Percentiles rank a stretch among this genome's conserved stretches.
Conservation (phyloP, 768 basidiomycete species). For the Tulasnella sp. region DNA sequence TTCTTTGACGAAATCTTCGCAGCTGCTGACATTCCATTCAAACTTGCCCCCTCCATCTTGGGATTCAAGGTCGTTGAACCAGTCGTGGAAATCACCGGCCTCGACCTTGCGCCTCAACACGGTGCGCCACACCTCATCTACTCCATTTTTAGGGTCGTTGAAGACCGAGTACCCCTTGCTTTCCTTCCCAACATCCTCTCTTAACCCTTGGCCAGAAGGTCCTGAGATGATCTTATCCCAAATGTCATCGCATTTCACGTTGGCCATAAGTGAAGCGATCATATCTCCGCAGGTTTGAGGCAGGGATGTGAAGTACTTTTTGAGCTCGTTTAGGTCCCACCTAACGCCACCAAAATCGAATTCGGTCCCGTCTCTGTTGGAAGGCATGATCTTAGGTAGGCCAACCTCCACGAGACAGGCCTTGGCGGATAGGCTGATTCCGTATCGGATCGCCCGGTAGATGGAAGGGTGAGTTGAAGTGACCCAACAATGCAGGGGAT, state of each 20-base stretch:
- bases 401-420: not conserved
- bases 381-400: not conserved
- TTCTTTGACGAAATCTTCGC: not conserved
- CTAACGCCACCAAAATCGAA: not conserved
- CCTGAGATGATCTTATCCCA: not conserved
- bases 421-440: not conserved
- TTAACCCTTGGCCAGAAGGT: not conserved
- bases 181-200: not conserved
- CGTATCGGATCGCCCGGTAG: not conserved
- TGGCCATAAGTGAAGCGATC: not conserved
- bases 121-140: not conserved
- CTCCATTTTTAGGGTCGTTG: not conserved
- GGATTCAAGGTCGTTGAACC: not conserved
- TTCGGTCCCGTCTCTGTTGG: not conserved
- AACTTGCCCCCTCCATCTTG: not conserved
- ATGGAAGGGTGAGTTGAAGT: not conserved
- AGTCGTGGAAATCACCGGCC: not conserved
- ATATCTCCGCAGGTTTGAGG: not conserved
- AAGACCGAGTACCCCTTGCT: not conserved
- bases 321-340: not conserved
- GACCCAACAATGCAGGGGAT: not conserved
- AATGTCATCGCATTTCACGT: not conserved
- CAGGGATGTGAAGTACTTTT: not conserved
- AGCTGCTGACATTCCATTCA: not conserved
- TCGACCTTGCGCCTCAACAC: not conserved